Base-by-base conservation (phyloP, 2,329 filamentous ascomycete genomes). In the Berkeleyomyces rouxiae region DNA sequence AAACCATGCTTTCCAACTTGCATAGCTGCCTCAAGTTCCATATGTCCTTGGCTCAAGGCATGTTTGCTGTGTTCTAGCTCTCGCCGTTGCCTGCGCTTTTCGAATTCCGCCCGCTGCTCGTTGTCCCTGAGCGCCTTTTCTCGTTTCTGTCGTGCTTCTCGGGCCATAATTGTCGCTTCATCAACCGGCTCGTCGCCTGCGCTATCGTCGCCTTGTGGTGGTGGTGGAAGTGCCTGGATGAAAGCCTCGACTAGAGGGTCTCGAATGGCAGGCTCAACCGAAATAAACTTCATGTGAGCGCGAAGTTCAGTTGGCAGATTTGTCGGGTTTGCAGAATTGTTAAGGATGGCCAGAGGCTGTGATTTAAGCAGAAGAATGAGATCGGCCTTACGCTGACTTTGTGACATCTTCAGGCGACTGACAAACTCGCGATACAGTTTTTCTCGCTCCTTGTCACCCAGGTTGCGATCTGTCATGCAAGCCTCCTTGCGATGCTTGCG, bases 401-500 rank as follows among this genome's bases (percentile, higher is more conserved):
- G 79, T 0, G 86, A 79, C 68, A 88, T 76, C 70, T 87, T 84
- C 16, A 90, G 73, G 6, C 85, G 77, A 65, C 75, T 79, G 67
- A 90, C 77, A 69, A 89, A 83, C 64, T 93, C 88, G 63, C 88
- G 80, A 70, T 92, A 95, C 61, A 82, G 77, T 73, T 87, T 90
- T 70, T 95, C 89, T 42, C 86, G 80, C 61, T 92, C 88, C 71
- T 86, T 89, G 69, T 92, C 89, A 42, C 77, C 75, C 33, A 91
- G 77, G 59, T 78, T 81, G 39, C 82, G 76, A 64, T 92, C 87
- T 65, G 85, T 87, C 87, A 99, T 90, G 61, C 85, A 81, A 0
- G 81, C 73, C 66, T 95, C 90, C 67, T 87, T 91, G 67, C 86
- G 87, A 73, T 84, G 93, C 71, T 96, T 99, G 42, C 93, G 80